A percentile compares a stretch with the other conserved stretches of the same genome.
Conservation (phyloP, 108 stramenopile species). For the Skeletonema tropicum region DNA sequence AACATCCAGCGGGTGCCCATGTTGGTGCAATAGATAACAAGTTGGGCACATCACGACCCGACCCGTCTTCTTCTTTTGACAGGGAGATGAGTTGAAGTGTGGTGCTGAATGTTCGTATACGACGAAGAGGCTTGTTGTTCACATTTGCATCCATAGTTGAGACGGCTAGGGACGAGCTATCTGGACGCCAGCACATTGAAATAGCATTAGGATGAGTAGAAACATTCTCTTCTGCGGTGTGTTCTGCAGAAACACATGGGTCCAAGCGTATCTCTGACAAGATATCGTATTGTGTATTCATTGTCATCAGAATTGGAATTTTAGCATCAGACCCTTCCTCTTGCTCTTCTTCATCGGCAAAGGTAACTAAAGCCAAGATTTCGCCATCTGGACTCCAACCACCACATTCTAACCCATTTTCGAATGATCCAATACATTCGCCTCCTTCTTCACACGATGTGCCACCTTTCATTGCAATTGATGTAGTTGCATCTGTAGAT, state of each 20-base stretch:
- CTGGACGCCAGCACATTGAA: slow-evolving; percentile 78
- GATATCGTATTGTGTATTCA: slow-evolving; percentile 86
- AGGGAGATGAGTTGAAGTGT: slow-evolving; percentile 67
- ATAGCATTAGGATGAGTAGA: slow-evolving; percentile 38
- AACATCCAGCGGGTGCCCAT: slow-evolving; percentile 83
- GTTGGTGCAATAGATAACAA: slow-evolving; percentile 51
- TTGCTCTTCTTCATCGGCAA: slow-evolving; percentile 52
- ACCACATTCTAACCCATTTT: slow-evolving; percentile 75
- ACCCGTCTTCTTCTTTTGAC: slow-evolving; percentile 84
- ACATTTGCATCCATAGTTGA: slow-evolving; percentile 67
- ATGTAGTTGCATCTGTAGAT: slow-evolving; percentile 40
- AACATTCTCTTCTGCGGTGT: background rate
- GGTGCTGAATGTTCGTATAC: slow-evolving; percentile 72
- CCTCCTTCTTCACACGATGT: slow-evolving; percentile 49
- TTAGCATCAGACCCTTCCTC: slow-evolving; percentile 25
- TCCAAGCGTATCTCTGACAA: slow-evolving; percentile 70
- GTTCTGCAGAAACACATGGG: slow-evolving; percentile 44
- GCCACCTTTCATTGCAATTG: slow-evolving; percentile 56
- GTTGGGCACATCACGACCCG: slow-evolving; percentile 77
- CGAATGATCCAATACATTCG: slow-evolving; percentile 85
- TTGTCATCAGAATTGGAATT: slow-evolving; percentile 74
- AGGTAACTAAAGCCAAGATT: slow-evolving; percentile 74
- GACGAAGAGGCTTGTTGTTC: slow-evolving; percentile 46
- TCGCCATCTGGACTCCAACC: slow-evolving; percentile 88
- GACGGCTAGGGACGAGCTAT: slow-evolving; percentile 73